Percentiles rank a stretch among this genome's conserved stretches.
Conservation (phyloP, 345 rosid genomes). For the Brassica carinata region DNA sequence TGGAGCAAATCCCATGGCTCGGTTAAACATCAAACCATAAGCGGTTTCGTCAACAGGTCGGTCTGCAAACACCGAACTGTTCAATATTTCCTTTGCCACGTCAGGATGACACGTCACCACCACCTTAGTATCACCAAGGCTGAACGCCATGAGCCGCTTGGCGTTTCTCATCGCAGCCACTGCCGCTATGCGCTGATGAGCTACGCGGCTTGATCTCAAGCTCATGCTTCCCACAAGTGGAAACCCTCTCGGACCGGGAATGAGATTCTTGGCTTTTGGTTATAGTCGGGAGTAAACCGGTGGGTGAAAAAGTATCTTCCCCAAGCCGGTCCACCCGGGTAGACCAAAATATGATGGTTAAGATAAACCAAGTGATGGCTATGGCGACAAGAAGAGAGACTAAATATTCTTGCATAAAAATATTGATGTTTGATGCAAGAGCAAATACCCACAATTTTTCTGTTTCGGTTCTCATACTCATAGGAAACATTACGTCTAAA, state of each 20-base stretch:
- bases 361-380: slow-evolving; percentile 43
- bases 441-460: slow-evolving; percentile 54
- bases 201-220: slow-evolving; percentile 55
- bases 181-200: slow-evolving; percentile 62
- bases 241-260: slow-evolving; percentile 77
- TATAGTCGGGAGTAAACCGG: slow-evolving; percentile 30
- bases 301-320: slow-evolving; percentile 49
- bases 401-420: slow-evolving; percentile 41
- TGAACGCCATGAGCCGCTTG: slow-evolving; percentile 73
- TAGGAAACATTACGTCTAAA: slow-evolving; percentile 16
- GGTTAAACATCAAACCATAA: slow-evolving; percentile 67
- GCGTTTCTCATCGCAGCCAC: slow-evolving; percentile 51
- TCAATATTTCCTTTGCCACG: slow-evolving; percentile 68
- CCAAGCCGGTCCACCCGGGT: slow-evolving; percentile 83
- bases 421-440: slow-evolving; percentile 54
- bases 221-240: slow-evolving; percentile 70
- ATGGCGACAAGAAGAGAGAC: slow-evolving; percentile 48
- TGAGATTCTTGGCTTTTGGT: slow-evolving; percentile 37
- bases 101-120: slow-evolving; percentile 68
- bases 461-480: slow-evolving; percentile 44
- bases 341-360: slow-evolving; percentile 55
- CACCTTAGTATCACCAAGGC: slow-evolving; percentile 64
- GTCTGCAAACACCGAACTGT: slow-evolving; percentile 71
- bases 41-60: slow-evolving; percentile 81
- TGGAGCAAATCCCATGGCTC: slow-evolving; percentile 86